Conservation (phyloP, 352 stramenopile genomes). For the Pythium guiyangense region DNA sequence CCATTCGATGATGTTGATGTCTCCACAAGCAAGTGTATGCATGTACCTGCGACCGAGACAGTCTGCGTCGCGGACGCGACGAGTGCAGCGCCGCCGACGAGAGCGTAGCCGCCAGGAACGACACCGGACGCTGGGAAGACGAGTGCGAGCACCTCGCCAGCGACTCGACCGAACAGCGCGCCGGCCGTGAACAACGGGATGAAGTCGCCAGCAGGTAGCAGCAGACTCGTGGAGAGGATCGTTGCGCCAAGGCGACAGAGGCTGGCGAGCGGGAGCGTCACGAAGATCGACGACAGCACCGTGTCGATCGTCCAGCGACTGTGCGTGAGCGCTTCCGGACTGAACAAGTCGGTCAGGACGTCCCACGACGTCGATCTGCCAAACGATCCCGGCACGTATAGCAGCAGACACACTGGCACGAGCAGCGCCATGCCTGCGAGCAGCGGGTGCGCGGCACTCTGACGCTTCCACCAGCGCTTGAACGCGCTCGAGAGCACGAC, state of each 20-base stretch:
- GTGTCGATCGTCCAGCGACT: slow-evolving; percentile 23
- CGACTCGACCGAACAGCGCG: slow-evolving; percentile 47
- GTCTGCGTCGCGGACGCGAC: slow-evolving; percentile 60
- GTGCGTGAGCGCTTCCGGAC: slow-evolving; percentile 11
- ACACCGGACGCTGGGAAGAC: slow-evolving; percentile 33
- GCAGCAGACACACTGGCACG: slow-evolving; percentile 25
- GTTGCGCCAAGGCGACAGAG: slow-evolving; percentile 32
- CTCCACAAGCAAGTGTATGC: neutral
- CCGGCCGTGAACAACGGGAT: slow-evolving; percentile 64
- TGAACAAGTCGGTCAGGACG: slow-evolving; percentile 30
- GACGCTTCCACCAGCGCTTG: slow-evolving; percentile 32
- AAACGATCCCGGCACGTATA: slow-evolving; percentile 41
- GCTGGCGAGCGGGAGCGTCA: slow-evolving; percentile 25
- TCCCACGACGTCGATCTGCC: slow-evolving; percentile 22
- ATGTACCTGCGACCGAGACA: slow-evolving; percentile 53
- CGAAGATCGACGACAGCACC: slow-evolving; percentile 22
- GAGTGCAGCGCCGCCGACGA: slow-evolving; percentile 59
- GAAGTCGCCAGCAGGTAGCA: slow-evolving; percentile 54
- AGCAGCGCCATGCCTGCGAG: slow-evolving; percentile 24
- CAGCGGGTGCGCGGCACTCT: slow-evolving; percentile 17
- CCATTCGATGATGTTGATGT: neutral
- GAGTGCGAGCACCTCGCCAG: slow-evolving; percentile 34
- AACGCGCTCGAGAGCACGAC: slow-evolving; percentile 34
- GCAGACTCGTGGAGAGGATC: slow-evolving; percentile 44
- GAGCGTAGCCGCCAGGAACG: slow-evolving; percentile 55